phyloP scores from a whole-genome alignment of 345 rosid genomes.

The Turnera subulata region DNA sequence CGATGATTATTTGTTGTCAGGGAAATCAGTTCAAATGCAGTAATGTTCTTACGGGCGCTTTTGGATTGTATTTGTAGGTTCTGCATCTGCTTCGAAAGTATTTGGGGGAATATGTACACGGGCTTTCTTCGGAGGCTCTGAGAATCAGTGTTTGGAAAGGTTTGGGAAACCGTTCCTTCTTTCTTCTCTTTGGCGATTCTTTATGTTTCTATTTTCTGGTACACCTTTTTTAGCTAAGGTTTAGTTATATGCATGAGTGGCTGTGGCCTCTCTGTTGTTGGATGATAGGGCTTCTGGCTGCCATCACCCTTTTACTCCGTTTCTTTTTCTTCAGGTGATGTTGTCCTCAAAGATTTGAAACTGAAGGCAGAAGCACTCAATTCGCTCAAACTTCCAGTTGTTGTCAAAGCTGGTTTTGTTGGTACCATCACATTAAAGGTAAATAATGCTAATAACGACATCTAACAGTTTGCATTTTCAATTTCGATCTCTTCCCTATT shows the following conservation, averaged over 20 bases:
- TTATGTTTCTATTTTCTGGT: slow-evolving; percentile 5
- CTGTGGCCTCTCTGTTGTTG: slow-evolving; percentile 16
- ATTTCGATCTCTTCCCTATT: background rate
- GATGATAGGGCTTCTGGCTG: slow-evolving; percentile 4
- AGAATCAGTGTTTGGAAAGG: slow-evolving; percentile 99
- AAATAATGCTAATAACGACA: slow-evolving; percentile 7
- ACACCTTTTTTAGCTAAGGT: background rate
- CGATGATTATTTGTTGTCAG: background rate
- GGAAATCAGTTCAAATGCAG: background rate
- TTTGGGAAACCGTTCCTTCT: slow-evolving; percentile 19
- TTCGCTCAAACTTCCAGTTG: slow-evolving; percentile 87
- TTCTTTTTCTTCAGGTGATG: slow-evolving; percentile 62
- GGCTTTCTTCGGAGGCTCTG: slow-evolving; percentile 87
- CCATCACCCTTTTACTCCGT: slow-evolving; percentile 7
- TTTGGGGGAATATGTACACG: slow-evolving; percentile 95
- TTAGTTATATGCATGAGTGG: background rate
- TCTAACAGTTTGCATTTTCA: slow-evolving; percentile 1
- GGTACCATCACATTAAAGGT: slow-evolving; percentile 94
- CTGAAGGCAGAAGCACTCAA: slow-evolving; percentile 94
- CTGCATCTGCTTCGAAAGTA: slow-evolving; percentile 93
- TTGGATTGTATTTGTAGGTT: slow-evolving; percentile 47
- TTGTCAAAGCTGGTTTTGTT: slow-evolving; percentile 96
- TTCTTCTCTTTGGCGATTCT: background rate
- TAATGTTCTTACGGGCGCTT: background rate
- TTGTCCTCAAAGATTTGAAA: slow-evolving; percentile 89